Evolutionary conservation across 352 stramenopile species (phyloP), one percentile per base, ranked within the genome.

Genomic region (Achlya hypogyna): DNA sequence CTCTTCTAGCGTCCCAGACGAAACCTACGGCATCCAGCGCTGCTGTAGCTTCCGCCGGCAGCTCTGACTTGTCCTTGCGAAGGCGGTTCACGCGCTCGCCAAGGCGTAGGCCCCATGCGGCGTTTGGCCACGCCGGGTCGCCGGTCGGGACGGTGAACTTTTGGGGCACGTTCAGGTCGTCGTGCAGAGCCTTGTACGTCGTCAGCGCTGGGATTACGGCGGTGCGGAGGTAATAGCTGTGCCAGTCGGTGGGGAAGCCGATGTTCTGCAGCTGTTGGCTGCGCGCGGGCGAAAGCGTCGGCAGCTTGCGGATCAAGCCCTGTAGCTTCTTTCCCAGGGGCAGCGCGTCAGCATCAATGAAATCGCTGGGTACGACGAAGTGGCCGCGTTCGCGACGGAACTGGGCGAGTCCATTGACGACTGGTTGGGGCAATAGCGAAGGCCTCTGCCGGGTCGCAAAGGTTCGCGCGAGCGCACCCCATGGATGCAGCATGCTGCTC

Each of bases 111-210:
- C 89, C 89, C 73, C 84, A 88, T 28, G 86, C 88, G 27, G 86
- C 70, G 56, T 88, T 71, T 18, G 91, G 87, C 88, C 89, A 98
- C 6, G 74, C 65, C 0, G 69, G 34, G 22, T 82, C 79, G 47
- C 79, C 72, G 6, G 78, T 60, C 1, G 90, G 90, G 1, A 98
- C 85, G 16, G 91, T 79, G 70, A 96, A 98, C 59, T 92, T 90
- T 71, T 97, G 88, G 38, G 91, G 91, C n/a, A 98, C 89, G 60
- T 95, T 87, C 25, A 98, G 71, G 69, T 97, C 78, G 22, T 88
- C 89, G 53, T 96, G 81, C 0, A 87, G 69, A 40, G 79, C 45
- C 16, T 86, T 77, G 73, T 96, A 98, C 20, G 70, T 80, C 51
- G 81, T 59, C 14, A 98, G 73, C 0, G 90, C 94, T 31, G 86